Percentiles rank a stretch among this genome's conserved stretches.
These are phyloP conservation scores for Coprinopsis strossmayeri DNA, from an alignment of 768 basidiomycete species.

Conservation along the genomic window DNA sequence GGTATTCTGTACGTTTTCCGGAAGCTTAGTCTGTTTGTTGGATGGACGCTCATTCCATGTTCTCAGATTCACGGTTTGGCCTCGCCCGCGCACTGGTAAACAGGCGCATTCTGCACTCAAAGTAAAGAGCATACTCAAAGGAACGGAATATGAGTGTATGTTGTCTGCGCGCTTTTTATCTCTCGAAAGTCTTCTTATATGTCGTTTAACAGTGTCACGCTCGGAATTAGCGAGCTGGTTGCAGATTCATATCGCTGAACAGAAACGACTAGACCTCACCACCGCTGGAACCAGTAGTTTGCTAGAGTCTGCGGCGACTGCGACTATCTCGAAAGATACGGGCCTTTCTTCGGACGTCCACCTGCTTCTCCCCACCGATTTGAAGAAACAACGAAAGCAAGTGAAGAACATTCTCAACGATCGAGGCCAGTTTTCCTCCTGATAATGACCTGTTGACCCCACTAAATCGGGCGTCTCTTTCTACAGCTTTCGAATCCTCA, in stretches of 20 bases:
- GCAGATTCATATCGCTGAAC: constrained; percentile 72
- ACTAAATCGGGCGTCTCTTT: not conserved
- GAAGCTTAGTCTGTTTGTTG: not conserved
- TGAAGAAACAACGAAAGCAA: constrained; percentile 69
- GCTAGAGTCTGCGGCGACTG: not conserved
- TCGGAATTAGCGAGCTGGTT: constrained; percentile 72
- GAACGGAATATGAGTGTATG: constrained; percentile 69
- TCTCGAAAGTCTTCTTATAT: not conserved
- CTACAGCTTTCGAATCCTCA: constrained; percentile 63
- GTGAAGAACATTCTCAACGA: constrained; percentile 66
- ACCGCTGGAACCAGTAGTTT: constrained; percentile 42
- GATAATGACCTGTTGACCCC: not conserved
- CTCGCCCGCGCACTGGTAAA: constrained; percentile 46
- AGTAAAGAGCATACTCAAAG: constrained; percentile 76
- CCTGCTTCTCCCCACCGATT: constrained; percentile 59
- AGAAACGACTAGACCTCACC: constrained; percentile 64
- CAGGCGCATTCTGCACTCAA: constrained; percentile 68
- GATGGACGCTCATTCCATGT: not conserved
- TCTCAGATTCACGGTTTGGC: constrained; percentile 35
- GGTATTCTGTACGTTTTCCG: constrained; percentile 64
- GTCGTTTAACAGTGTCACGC: constrained; percentile 34
- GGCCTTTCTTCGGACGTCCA: constrained; percentile 43
- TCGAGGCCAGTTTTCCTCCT: constrained; percentile 38
- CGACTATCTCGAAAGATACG: constrained; percentile 21
- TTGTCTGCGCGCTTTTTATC: constrained; percentile 2